Evolutionary conservation across 345 rosid species (phyloP).

Genomic region (Mangifera indica): DNA sequence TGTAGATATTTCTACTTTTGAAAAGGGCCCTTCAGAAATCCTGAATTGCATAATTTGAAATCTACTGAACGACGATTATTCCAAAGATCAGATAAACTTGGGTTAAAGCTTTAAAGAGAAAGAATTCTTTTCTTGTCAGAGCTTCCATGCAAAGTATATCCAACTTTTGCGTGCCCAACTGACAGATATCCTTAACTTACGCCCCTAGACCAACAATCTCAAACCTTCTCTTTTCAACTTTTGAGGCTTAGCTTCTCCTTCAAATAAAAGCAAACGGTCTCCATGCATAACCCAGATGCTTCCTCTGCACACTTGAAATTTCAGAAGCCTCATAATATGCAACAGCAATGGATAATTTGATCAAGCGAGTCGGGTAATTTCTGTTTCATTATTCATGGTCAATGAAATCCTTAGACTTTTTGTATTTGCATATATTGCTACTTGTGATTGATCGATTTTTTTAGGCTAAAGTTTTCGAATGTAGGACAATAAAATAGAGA

Average conservation of each 20-base stretch:
- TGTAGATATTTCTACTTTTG: no score
- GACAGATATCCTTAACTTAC: no score
- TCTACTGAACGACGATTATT: constrained; percentile 13
- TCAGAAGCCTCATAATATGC: not conserved
- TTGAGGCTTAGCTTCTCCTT: constrained; percentile 29
- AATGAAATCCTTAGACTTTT: no score
- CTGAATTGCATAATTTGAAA: no score
- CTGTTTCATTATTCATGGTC: no score
- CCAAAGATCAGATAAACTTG: not conserved
- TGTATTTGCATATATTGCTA: not conserved
- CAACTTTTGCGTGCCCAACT: no score
- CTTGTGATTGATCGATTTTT: constrained; percentile 13
- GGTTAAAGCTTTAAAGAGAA: constrained; percentile 12
- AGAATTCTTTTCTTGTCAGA: constrained; percentile 37
- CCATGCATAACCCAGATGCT: constrained; percentile 8
- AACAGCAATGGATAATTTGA: constrained; percentile 34
- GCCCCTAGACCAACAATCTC: no score
- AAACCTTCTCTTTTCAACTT: not conserved
- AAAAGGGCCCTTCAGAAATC: no score
- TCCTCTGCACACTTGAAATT: constrained; percentile 7
- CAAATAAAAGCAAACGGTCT: constrained; percentile 22
- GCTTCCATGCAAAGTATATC: constrained; percentile 44
- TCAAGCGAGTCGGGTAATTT: constrained; percentile 36
- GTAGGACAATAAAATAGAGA: constrained; percentile 19
- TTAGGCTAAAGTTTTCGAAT: constrained; percentile 33